Evolutionary conservation across 768 basidiomycete species (phyloP).

Genomic region (Lentinula sp.): DNA sequence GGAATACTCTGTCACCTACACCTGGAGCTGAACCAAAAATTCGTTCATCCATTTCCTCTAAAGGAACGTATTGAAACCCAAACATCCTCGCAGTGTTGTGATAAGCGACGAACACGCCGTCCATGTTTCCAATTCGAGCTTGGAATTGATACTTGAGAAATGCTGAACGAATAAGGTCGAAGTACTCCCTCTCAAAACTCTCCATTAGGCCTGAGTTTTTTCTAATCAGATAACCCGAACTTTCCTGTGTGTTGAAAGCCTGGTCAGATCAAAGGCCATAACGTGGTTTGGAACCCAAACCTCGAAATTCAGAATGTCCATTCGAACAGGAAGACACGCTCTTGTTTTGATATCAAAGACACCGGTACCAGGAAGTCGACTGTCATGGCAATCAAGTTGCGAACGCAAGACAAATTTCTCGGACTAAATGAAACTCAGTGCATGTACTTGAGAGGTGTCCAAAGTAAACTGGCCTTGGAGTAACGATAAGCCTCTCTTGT

Average conservation of each 20-base stretch:
- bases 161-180: conserved; percentile 88
- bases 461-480: conserved; percentile 52
- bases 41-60: conserved; percentile 81
- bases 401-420: conserved; percentile 83
- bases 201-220: conserved; percentile 54
- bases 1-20: conserved; percentile 71
- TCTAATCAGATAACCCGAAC: conserved; percentile 73
- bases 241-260: conserved; percentile 43
- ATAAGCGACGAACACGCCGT: conserved; percentile 85
- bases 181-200: conserved; percentile 92
- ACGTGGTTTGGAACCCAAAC: conserved; percentile 24
- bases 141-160: conserved; percentile 98
- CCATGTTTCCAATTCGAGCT: conserved; percentile 95
- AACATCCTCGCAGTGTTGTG: conserved; percentile 85
- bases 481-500: conserved; percentile 80
- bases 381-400: conserved; percentile 85
- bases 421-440: conserved; percentile 28
- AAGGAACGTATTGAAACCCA: conserved; percentile 89
- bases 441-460: neutral
- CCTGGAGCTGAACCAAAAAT: conserved; percentile 56
- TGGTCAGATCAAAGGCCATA: neutral
- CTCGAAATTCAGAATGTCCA: conserved; percentile 80
- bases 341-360: conserved; percentile 97
- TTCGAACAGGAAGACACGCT: conserved; percentile 75
- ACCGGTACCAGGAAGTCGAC: conserved; percentile 78